Conservation (phyloP, 768 basidiomycete genomes). For the Hypholoma sublateritium region DNA sequence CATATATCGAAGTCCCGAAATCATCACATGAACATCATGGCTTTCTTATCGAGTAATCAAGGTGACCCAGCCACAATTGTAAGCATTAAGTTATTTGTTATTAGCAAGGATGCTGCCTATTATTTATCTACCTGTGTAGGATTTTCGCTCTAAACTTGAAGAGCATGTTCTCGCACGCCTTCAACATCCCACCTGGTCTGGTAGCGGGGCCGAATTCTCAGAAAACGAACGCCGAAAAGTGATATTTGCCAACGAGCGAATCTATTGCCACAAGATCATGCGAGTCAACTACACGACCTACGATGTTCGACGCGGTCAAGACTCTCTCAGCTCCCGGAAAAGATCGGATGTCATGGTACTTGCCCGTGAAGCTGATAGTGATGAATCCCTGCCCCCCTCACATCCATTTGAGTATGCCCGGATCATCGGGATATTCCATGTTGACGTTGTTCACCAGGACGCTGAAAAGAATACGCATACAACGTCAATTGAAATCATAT, state of each 20-base stretch:
- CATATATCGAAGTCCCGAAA: slow-evolving; percentile 11
- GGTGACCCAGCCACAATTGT: background rate
- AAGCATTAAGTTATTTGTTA: background rate
- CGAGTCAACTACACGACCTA: slow-evolving; percentile 39
- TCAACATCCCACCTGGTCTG: slow-evolving; percentile 25
- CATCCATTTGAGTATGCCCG: slow-evolving; percentile 24
- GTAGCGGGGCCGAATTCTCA: slow-evolving; percentile 20
- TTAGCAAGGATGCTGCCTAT: background rate
- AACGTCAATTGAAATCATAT: background rate
- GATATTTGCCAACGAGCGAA: slow-evolving; percentile 1
- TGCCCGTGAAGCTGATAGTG: background rate
- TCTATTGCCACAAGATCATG: slow-evolving; percentile 29
- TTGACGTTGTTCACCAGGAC: slow-evolving; percentile 1
- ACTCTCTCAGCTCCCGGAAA: background rate
- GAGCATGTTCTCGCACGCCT: slow-evolving; percentile 24
- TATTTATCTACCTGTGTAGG: background rate
- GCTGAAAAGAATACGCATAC: background rate
- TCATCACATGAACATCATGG: background rate
- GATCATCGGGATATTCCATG: slow-evolving; percentile 25
- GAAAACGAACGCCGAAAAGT: background rate
- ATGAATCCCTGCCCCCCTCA: background rate
- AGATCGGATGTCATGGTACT: background rate
- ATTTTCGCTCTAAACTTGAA: slow-evolving; percentile 21
- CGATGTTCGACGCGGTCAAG: background rate
- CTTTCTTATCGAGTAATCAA: background rate